Conservation (phyloP, 208 protist species). For the Crithidia thermophila region DNA sequence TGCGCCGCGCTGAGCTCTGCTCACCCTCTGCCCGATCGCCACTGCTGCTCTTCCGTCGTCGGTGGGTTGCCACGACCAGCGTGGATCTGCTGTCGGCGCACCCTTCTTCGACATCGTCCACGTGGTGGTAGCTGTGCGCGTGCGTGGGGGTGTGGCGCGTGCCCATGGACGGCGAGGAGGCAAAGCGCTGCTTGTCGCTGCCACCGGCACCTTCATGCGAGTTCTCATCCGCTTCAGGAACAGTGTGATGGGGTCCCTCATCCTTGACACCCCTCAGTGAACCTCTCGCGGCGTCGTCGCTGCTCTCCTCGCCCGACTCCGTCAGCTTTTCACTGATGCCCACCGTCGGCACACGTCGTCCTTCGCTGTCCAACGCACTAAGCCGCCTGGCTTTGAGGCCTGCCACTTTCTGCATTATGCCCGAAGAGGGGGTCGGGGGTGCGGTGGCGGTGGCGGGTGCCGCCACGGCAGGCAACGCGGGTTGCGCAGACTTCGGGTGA, state of each 20-base stretch:
- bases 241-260: too few relatives aligned
- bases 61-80: not conserved
- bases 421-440: not conserved
- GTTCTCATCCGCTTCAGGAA: too few relatives aligned
- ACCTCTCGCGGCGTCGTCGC: too few relatives aligned
- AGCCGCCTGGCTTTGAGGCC: not conserved
- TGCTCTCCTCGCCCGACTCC: not conserved
- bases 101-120: not conserved
- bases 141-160: not conserved
- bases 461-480: too few relatives aligned
- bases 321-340: not conserved
- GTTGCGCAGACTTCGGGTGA: not conserved
- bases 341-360: not conserved
- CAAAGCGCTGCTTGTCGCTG: too few relatives aligned
- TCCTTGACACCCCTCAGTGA: too few relatives aligned
- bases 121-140: slow-evolving; percentile 14
- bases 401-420: not conserved
- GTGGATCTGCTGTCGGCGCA: not conserved
- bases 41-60: not conserved
- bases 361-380: slow-evolving; percentile 3
- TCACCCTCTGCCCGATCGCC: not conserved
- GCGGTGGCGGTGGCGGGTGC: too few relatives aligned
- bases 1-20: not conserved
- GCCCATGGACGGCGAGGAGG: too few relatives aligned
- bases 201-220: too few relatives aligned